A percentile compares a stretch with the other conserved stretches of the same genome.
These are phyloP conservation scores for Fusarium sacchari DNA, from an alignment of 2,329 filamentous ascomycete species.

Conservation along the genomic window DNA sequence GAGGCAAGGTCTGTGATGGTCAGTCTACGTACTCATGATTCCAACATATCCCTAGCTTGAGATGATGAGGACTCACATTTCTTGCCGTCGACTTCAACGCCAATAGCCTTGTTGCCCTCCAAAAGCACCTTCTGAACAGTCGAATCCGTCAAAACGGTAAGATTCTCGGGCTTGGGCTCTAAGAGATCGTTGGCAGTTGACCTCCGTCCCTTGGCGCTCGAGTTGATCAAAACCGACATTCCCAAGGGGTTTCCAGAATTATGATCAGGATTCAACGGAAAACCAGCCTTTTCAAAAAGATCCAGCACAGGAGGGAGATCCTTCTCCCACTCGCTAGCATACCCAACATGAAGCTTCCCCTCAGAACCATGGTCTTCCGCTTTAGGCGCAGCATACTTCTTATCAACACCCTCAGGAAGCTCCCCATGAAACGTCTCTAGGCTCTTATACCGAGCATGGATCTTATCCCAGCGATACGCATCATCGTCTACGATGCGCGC, in stretches of 20 bases:
- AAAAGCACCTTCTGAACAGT: conserved; percentile 33
- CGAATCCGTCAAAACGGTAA: conserved; percentile 31
- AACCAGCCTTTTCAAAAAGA: conserved; percentile 59
- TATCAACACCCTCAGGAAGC: conserved; percentile 49
- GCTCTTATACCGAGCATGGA: conserved; percentile 59
- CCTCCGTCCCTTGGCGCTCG: conserved; percentile 58
- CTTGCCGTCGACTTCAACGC: conserved; percentile 30
- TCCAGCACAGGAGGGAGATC: conserved; percentile 58
- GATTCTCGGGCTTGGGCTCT: conserved; percentile 55
- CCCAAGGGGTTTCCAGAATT: conserved; percentile 69
- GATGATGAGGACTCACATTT: conserved; percentile 11
- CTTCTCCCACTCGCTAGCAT: conserved; percentile 59
- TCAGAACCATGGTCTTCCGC: conserved; percentile 58
- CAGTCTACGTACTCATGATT: neutral
- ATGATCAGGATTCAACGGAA: conserved; percentile 62
- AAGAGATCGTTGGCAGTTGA: conserved; percentile 64
- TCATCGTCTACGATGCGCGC: conserved; percentile 65
- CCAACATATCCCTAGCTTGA: accelerated
- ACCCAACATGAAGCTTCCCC: conserved; percentile 61
- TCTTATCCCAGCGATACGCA: conserved; percentile 63
- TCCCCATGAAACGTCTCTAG: conserved; percentile 64
- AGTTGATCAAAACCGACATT: conserved; percentile 61
- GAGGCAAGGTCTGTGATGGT: conserved; percentile 44
- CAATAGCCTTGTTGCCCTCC: conserved; percentile 29
- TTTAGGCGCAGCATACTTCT: conserved; percentile 59